These are phyloP conservation scores for Neurospora cerealis DNA, from an alignment of 495 filamentous ascomycete species.

Conservation along the genomic window DNA sequence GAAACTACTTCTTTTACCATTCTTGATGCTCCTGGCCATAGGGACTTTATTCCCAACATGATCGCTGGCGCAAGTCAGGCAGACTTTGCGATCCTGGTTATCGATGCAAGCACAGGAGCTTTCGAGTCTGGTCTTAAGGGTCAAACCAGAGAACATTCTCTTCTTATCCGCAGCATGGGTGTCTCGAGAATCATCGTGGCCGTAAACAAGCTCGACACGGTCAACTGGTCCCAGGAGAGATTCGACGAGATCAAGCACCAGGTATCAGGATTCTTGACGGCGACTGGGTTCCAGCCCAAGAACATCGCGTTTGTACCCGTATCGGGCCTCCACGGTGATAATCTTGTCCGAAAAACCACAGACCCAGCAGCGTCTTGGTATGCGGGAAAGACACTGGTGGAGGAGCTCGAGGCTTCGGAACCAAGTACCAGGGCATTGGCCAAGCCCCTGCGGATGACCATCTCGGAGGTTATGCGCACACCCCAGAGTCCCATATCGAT, in stretches of 20 bases:
- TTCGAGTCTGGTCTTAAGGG: conserved; percentile 91
- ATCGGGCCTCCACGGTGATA: conserved; percentile 80
- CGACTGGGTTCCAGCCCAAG: conserved; percentile 68
- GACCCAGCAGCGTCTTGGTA: conserved; percentile 65
- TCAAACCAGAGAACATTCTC: conserved; percentile 87
- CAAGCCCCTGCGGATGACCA: conserved; percentile 75
- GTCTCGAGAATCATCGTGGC: conserved; percentile 80
- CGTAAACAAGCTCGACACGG: conserved; percentile 88
- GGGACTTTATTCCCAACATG: conserved; percentile 98
- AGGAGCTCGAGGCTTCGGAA: conserved; percentile 73
- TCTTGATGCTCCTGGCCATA: conserved; percentile 87
- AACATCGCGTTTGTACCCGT: conserved; percentile 81
- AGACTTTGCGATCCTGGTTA: conserved; percentile 90
- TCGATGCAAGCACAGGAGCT: conserved; percentile 77
- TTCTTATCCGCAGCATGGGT: conserved; percentile 86
- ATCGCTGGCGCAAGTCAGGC: conserved; percentile 93
- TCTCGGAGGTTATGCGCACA: conserved; percentile 54
- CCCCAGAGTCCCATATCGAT: conserved; percentile 76
- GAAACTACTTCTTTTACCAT: conserved; percentile 82
- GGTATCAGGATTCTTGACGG: conserved; percentile 68
- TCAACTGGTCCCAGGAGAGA: conserved; percentile 67
- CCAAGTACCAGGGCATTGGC: conserved; percentile 58
- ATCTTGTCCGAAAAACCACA: conserved; percentile 55
- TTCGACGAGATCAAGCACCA: conserved; percentile 82
- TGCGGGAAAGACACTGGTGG: conserved; percentile 62